Base-by-base conservation (phyloP, 2,329 filamentous ascomycete species). In the Aspergillus pseudoviridinutans region DNA sequence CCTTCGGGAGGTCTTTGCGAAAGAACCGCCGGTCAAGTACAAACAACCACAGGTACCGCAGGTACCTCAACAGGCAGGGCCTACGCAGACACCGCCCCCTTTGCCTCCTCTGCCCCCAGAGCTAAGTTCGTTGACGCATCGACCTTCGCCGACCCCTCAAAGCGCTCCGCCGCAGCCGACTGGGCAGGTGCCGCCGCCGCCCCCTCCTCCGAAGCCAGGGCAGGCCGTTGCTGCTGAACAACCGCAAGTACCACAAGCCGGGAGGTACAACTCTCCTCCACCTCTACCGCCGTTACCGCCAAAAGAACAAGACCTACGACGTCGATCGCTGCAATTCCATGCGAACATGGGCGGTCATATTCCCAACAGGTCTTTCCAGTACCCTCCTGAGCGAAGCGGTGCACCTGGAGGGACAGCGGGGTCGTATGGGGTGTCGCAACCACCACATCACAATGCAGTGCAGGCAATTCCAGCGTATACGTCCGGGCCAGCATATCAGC, bases 1-100 rank as follows among this genome's bases (percentile, higher is more conserved):
- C 28, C 77, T 99, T 3, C 84, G 89, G 64, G 91, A 94, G 54
- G 82, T 97, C 24, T 99, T 99, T 71, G 88, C 92, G 41, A 96
- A 95, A 75, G 94, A 99, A 68, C 94, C 94, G 8, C 94, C 94
- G 0, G 90, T 97, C 3, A 86, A 94, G 59, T 86, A 92, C 35
- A 87, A 86, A 64, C 86, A 86, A 62, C 70, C 70, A 41, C 69
- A 70, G 6, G 58, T 64, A 47, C 71, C 68, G 57, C 66, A 65
- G 53, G 73, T 74, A 44, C 66, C 74, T 25, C 68, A 69, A 49
- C 73, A 73, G 14, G 56, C 71, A 9, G 64, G 64, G 50, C 64
- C 66, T 41, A 60, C 62, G n/a, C 66, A 70, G 28, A 77, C 79
- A 57, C 85, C 87, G 51, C 88, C 89, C 32, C 86, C 87, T 12